Base-by-base conservation (phyloP, 1,139 yeast genomes). In the Geotrichum klebahnii region DNA sequence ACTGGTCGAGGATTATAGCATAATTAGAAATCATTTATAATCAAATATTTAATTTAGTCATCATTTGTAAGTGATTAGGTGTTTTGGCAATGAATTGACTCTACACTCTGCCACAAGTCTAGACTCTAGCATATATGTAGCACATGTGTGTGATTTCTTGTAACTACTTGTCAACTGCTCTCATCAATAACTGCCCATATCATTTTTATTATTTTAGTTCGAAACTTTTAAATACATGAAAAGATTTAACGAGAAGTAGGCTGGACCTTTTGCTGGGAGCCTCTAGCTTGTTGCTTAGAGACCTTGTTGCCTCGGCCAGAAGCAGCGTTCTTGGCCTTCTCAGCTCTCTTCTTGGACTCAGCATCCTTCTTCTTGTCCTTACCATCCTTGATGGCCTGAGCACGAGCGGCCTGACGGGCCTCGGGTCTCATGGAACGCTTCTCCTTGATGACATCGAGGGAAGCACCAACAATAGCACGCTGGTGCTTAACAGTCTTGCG, bases 401-500 rank as follows among this genome's bases (percentile, higher is more conserved):
- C 94, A 82, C 97, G 92, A 71, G 90, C 85, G 69, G 96, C 96
- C 82, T 89, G 87, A 82, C 97, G 94, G 72, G 84, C 92, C 75
- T 90, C 92, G 74, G 98, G 96, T 79, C 90, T 87, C 75, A 82
- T 80, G 67, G 85, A 70, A 80, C 97, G 89, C 84, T 95, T 88
- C 82, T 92, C 96, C 81, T 87, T 89, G 80, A 92, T 92, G 74
- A 88, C 85, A 66, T 92, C 98, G 70, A 92, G 81, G 71, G 97
- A 86, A 73, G 97, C 98, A 82, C 99, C 98, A 66, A 90, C 97
- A 73, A 92, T 84, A 63, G 95, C 96, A 84, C 98, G 92, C 81
- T 90, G 97, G 77, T 84, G 82, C 86, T 94, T 92, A 77, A 90
- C 94, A 71, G 96, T 76, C 82, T 88, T 90, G 83, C 97, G 92